phyloP scores from a whole-genome alignment of 2,329 filamentous ascomycete genomes.

The Piedraia hortae region DNA sequence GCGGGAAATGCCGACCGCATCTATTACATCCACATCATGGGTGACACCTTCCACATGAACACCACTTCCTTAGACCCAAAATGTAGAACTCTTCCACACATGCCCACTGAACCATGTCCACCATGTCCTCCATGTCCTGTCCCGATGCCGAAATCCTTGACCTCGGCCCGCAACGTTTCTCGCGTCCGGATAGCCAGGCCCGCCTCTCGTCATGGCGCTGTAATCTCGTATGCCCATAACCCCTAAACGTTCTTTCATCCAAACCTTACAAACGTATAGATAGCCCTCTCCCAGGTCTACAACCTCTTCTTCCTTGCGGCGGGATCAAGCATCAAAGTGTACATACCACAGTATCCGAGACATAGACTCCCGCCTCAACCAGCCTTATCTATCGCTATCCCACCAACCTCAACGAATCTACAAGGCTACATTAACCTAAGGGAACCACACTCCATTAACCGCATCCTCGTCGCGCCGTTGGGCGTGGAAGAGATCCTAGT shows the following conservation, averaged over 20 bases:
- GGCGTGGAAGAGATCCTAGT: conserved; percentile 20
- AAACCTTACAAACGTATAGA: conserved; percentile 7
- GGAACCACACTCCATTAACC: conserved; percentile 19
- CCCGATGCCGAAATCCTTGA: no score
- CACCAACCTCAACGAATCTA: conserved; percentile 10
- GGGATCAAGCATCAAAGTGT: conserved; percentile 15
- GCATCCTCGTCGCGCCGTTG: conserved; percentile 17
- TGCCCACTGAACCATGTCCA: no score
- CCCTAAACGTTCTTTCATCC: no score
- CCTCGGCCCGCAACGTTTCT: no score
- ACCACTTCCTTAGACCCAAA: no score
- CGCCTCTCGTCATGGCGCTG: conserved; percentile 17
- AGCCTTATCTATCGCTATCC: conserved; percentile 15
- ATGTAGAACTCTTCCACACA: no score
- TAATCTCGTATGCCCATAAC: no score
- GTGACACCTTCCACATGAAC: no score
- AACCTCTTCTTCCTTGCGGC: conserved; percentile 24
- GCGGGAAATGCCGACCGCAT: no score
- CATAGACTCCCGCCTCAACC: conserved; percentile 14
- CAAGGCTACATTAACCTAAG: conserved; percentile 12
- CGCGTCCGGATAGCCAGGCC: no score
- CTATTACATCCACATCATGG: no score
- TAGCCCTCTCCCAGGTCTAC: conserved; percentile 18
- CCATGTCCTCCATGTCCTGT: no score
- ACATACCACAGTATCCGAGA: conserved; percentile 17